Evolutionary conservation across 208 protist species (phyloP).

Genomic region (Trypanosoma lewisi): DNA sequence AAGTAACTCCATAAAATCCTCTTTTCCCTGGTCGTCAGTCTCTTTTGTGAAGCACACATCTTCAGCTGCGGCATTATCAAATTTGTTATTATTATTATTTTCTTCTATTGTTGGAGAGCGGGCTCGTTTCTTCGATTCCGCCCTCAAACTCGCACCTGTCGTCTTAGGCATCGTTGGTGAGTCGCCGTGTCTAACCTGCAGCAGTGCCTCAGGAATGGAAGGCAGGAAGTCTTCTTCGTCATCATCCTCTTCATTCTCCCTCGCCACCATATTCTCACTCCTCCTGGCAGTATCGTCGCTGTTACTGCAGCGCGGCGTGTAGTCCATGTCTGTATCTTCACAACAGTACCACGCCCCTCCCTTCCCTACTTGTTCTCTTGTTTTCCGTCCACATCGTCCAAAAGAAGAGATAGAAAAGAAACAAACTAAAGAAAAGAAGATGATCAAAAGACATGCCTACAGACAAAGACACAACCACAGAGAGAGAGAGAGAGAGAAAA

Average conservation of each 20-base stretch:
- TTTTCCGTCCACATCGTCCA: constrained; percentile 1
- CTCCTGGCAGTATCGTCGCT: not conserved
- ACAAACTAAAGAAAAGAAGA: not conserved
- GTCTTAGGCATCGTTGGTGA: not conserved
- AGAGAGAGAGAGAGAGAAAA: not conserved
- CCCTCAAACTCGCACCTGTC: not conserved
- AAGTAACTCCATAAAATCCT: constrained; percentile 8
- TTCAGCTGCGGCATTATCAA: not conserved
- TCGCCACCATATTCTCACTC: not conserved
- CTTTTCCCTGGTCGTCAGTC: not conserved
- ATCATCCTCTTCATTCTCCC: constrained; percentile 18
- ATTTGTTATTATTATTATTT: not conserved
- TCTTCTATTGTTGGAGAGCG: constrained; percentile 7
- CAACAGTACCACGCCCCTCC: not conserved
- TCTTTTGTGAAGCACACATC: not conserved
- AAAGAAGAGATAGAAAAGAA: constrained; percentile 18
- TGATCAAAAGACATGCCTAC: not conserved
- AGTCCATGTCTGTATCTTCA: not conserved
- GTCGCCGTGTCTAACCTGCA: not conserved
- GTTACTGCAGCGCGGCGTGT: not conserved
- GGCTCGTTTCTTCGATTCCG: constrained; percentile 1
- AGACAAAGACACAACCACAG: not conserved
- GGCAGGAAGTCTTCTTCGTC: constrained; percentile 67
- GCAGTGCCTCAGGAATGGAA: constrained; percentile 32
- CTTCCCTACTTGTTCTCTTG: not conserved